Conservation (phyloP, 305 asterid species). For the Stenogyne calaminthoides region DNA sequence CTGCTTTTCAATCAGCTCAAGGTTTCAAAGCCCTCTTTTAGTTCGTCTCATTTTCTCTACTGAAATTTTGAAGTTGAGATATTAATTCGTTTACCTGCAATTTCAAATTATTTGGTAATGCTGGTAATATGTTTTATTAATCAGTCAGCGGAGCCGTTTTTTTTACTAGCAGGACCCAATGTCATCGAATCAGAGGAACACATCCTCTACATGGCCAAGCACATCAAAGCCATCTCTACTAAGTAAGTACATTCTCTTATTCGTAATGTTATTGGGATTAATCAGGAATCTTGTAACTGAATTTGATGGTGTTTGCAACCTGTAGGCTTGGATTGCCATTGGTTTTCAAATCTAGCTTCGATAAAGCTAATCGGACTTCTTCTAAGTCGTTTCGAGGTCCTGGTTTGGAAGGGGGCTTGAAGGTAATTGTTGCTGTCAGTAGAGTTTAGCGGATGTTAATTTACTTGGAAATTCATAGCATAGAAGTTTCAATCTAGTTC, state of each 20-base stretch:
- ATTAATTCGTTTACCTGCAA: neutral
- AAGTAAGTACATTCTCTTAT: constrained; percentile 44
- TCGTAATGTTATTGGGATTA: neutral
- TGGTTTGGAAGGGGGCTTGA: constrained; percentile 74
- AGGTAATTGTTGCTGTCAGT: constrained; percentile 39
- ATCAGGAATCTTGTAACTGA: neutral
- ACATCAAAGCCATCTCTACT: constrained; percentile 66
- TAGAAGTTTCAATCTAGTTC: neutral
- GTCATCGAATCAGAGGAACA: constrained; percentile 98
- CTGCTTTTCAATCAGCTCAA: constrained; percentile 66
- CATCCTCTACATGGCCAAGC: constrained; percentile 83
- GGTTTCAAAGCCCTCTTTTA: constrained; percentile 35
- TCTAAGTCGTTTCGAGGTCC: constrained; percentile 91
- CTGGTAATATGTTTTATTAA: neutral
- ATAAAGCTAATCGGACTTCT: constrained; percentile 84
- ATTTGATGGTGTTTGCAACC: constrained; percentile 7
- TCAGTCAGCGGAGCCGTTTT: constrained; percentile 78
- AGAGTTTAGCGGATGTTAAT: neutral
- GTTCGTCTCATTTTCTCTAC: neutral
- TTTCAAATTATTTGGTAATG: neutral
- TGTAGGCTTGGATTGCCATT: constrained; percentile 70
- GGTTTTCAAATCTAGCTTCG: constrained; percentile 87
- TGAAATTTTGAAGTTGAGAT: too few relatives aligned
- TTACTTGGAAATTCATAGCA: neutral
- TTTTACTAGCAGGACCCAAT: constrained; percentile 87